Base-by-base conservation (phyloP, 306 rosid genomes). In the Dalbergia oliveri region DNA sequence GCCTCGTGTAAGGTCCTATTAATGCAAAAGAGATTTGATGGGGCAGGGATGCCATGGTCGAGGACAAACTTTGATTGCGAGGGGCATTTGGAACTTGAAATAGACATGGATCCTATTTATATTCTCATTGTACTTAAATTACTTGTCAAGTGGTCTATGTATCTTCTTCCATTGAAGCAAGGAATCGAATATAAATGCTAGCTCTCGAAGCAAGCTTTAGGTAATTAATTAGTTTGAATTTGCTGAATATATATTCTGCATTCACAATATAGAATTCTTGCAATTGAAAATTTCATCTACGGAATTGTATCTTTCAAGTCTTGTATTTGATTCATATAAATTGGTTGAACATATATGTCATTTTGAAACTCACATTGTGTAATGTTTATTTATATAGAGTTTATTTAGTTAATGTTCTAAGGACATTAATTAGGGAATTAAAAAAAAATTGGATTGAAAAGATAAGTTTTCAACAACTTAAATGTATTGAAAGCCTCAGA, bases 1-100 rank as follows among this genome's bases (percentile, higher is more conserved):
- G 53, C 59, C 41, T 69, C 1, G 8, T 73, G 81, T 33, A 66
- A 67, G 69, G 0, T 72, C 76, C 79, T 82, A 4, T 37, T 37
- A 69, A 51, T 41, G 19, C 31, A 3, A 15, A 9, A 67, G 21
- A 60, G 73, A 58, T 41, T 82, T 81, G 18, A 14, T 14, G 82
- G 67, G 78, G 66, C 3, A 82, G 65, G 4, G 86, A 86, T 67
- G 87, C 77, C 92, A 86, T 89, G 50, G 62, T 61, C 6, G 49
- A 45, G n/a, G 14, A 8, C 31, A 26, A 26, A 26, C 31, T 26
- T 26, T 26, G 1, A 26, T 41, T 51, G 19, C 13, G 12, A 23
- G 23, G 7, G 47, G 19, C 54, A 66, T 58, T 37, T 37, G 57
- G 7, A 37, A 47, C 43, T 21, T 45, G 2, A 49, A 35, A 13